phyloP scores from a whole-genome alignment of 2,329 filamentous ascomycete genomes.

The Coniochaeta sp. region DNA sequence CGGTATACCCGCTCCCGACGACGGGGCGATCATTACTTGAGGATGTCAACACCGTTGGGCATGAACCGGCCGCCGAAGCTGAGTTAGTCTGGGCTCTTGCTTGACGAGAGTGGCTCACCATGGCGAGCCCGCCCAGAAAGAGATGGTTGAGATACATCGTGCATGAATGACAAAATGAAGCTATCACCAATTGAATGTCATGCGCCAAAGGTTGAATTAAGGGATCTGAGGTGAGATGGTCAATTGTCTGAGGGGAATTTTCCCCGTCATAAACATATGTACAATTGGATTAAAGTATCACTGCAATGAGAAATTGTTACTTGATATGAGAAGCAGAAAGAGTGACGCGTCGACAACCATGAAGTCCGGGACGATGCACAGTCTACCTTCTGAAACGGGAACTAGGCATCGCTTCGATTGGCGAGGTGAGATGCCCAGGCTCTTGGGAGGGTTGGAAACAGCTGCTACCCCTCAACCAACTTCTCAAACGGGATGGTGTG shows the following conservation, averaged over 20 bases:
- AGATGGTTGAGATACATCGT: neutral
- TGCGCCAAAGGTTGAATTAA: neutral
- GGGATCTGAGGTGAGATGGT: neutral
- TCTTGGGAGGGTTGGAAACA: neutral
- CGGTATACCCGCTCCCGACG: slow-evolving; percentile 23
- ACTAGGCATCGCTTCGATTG: neutral
- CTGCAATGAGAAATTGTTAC: too few relatives aligned
- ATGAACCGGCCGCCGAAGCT: slow-evolving; percentile 10
- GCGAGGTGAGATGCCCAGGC: neutral
- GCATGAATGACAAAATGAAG: neutral
- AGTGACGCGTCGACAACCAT: neutral
- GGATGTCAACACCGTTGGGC: slow-evolving; percentile 16
- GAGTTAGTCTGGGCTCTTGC: slow-evolving; percentile 6
- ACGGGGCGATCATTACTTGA: slow-evolving; percentile 17
- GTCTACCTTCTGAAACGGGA: slow-evolving; percentile 1
- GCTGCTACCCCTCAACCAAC: neutral
- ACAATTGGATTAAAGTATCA: too few relatives aligned
- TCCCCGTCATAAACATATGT: neutral
- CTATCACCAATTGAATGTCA: neutral
- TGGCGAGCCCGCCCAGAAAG: neutral
- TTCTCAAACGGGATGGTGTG: neutral
- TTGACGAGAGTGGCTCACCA: neutral
- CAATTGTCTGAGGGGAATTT: neutral
- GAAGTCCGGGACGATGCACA: neutral
- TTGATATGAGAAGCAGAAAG: neutral